Evolutionary conservation across 208 protist genomes (phyloP), one percentile per base, ranked within the genome.

Genomic region (Crithidia acanthocephali): DNA sequence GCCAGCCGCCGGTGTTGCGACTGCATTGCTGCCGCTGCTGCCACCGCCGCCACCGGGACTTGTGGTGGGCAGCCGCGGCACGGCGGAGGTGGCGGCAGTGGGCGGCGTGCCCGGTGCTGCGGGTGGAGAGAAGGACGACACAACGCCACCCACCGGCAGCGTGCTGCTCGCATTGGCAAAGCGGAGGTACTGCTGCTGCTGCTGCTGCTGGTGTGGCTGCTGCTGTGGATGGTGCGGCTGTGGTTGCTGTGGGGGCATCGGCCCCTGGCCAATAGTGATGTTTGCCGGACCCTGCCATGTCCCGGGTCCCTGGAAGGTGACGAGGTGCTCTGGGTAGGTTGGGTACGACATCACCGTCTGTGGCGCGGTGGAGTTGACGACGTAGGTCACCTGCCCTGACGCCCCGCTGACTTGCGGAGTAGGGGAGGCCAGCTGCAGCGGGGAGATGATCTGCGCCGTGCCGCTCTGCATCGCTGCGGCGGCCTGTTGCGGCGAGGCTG

Each of bases 401-500:
- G 45, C 42, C 16, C n/a, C 22, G 35, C 44, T 33, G 0, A 25
- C 40, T 32, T 70, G 62, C 37, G 64, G 44, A 16, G 23, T 71
- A 1, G 63, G 48, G 22, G 66, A 45, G 25, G 72, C 50, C 33
- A 67, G 58, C 9, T 62, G 70, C 56, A 77, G 37, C 0, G 62
- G 57, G 15, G 62, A 67, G 50, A 71, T 30, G 32, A 71, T 47
- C 35, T 57, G 72, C 10, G 64, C 22, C 5, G 56, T 18, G 13
- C 64, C 64, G 56, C 64, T 37, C 47, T 77, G 72, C 50, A 77
- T 57, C 40, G 71, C 64, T 20, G 71, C 44, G 0, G 63, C 47
- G 23, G 60, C 60, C 60, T 61, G 13, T 27, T 52, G 60, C 44
- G 63, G 56, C 15, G 56, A 51, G 28, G 72, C 56, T 8, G 32